phyloP scores from a whole-genome alignment of 345 rosid species.

The Salix udensis region DNA sequence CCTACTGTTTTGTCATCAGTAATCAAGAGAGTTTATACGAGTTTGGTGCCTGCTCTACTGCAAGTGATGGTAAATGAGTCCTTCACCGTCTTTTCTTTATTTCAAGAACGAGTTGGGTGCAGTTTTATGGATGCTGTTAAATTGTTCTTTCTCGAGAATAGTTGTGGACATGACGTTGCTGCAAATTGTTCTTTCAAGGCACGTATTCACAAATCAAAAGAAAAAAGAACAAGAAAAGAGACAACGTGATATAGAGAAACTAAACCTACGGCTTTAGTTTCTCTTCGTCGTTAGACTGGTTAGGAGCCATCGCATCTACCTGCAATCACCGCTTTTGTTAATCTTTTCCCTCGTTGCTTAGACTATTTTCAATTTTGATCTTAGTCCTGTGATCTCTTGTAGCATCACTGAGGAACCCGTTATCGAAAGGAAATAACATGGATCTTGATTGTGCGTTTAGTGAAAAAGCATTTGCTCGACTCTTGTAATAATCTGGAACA shows the following conservation, averaged over 20 bases:
- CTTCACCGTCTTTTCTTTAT: background rate
- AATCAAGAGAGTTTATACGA: background rate
- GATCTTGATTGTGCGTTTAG: conserved; percentile 57
- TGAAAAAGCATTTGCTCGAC: background rate
- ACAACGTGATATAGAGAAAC: too few relatives aligned
- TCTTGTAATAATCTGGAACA: fast-evolving
- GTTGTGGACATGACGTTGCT: background rate
- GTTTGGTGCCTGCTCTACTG: background rate
- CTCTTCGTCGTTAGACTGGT: background rate
- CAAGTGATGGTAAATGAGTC: background rate
- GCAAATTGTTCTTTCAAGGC: background rate
- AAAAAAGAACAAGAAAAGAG: too few relatives aligned
- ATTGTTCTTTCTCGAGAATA: background rate
- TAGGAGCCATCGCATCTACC: background rate
- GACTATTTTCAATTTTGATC: background rate
- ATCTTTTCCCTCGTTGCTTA: conserved; percentile 3
- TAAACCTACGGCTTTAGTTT: background rate
- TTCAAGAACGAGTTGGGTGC: background rate
- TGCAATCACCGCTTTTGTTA: background rate
- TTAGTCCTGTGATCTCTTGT: conserved; percentile 14
- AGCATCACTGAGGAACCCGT: conserved; percentile 61
- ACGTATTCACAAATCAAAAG: too few relatives aligned
- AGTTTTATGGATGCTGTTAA: too few relatives aligned
- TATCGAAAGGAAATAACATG: conserved; percentile 41
- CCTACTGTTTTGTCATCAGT: background rate